Conservation (phyloP, 352 stramenopile species). For the Detonula confervacea region DNA sequence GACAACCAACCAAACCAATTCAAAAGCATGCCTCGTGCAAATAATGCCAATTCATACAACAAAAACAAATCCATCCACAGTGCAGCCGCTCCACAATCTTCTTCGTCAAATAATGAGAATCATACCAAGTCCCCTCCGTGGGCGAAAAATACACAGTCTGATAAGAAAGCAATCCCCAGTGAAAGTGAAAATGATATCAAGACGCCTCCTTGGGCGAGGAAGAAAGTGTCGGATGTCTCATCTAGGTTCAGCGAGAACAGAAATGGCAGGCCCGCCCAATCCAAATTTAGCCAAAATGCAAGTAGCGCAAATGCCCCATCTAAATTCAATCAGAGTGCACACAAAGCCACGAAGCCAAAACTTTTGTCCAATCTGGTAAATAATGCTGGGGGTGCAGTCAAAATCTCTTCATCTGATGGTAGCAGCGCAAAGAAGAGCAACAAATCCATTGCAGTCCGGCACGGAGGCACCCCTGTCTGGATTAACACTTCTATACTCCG, state of each 20-base stretch:
- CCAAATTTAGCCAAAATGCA: neutral
- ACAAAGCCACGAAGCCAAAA: conserved; percentile 14
- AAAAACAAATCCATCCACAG: conserved; percentile 1
- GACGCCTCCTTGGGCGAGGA: neutral
- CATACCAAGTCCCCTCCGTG: too few relatives aligned
- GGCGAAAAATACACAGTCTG: too few relatives aligned
- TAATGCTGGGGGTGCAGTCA: neutral
- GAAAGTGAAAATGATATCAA: conserved; percentile 4
- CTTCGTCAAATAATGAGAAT: neutral
- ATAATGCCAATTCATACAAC: conserved; percentile 24
- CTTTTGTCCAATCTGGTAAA: conserved; percentile 13
- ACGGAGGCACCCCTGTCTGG: conserved; percentile 47
- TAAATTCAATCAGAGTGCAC: neutral
- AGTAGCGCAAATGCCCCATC: conserved; percentile 1
- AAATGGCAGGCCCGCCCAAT: neutral
- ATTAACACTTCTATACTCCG: conserved; percentile 43
- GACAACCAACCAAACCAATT: conserved; percentile 3
- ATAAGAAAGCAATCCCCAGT: too few relatives aligned
- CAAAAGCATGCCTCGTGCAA: conserved; percentile 20
- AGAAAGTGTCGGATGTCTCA: neutral
- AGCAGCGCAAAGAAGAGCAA: conserved; percentile 6
- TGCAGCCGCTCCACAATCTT: too few relatives aligned
- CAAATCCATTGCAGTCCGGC: conserved; percentile 16
- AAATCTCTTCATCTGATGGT: neutral
- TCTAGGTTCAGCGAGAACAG: neutral